A percentile compares a stretch with the other conserved stretches of the same genome.
These are phyloP conservation scores for Sporodiniella umbellata DNA, from an alignment of 371 early-diverging fungal species.

Conservation along the genomic window DNA sequence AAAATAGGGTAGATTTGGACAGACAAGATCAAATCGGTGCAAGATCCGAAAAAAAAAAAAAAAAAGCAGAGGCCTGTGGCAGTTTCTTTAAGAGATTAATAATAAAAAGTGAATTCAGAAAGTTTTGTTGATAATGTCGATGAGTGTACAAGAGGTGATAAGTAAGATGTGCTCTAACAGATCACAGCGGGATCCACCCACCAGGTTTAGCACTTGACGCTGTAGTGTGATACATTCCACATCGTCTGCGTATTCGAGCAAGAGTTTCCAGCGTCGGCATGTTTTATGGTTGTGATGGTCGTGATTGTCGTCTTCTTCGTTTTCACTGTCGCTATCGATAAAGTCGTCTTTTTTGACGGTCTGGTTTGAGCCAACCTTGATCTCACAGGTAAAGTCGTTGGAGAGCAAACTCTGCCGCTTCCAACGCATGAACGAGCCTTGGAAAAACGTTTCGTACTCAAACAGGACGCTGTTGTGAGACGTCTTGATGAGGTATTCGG, in stretches of 20 bases:
- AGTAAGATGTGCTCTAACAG: conserved; percentile 29
- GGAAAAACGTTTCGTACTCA: conserved; percentile 33
- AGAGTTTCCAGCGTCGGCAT: conserved; percentile 20
- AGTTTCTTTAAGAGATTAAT: neutral
- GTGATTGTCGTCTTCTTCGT: conserved; percentile 21
- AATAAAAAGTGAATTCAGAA: neutral
- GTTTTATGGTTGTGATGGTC: conserved; percentile 21
- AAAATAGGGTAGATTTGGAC: too few species aligned
- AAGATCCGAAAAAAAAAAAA: neutral
- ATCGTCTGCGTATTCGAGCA: conserved; percentile 21
- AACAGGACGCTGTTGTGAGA: conserved; percentile 35
- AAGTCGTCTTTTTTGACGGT: conserved; percentile 27
- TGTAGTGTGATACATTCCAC: neutral
- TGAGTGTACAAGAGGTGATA: conserved; percentile 34
- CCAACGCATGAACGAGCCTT: conserved; percentile 35
- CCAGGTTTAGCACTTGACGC: neutral
- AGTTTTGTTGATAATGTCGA: conserved; percentile 22
- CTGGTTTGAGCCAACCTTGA: conserved; percentile 21
- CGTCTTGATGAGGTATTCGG: conserved; percentile 24
- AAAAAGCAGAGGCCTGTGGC: neutral
- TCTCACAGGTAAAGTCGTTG: conserved; percentile 38
- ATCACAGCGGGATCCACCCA: conserved; percentile 9
- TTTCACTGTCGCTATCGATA: conserved; percentile 25
- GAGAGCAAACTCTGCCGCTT: conserved; percentile 37
- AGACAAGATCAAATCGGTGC: neutral